Percentiles rank a stretch among this genome's conserved stretches.
Conservation (phyloP, 176 grass and related monocot species). For the Avena sativa region DNA sequence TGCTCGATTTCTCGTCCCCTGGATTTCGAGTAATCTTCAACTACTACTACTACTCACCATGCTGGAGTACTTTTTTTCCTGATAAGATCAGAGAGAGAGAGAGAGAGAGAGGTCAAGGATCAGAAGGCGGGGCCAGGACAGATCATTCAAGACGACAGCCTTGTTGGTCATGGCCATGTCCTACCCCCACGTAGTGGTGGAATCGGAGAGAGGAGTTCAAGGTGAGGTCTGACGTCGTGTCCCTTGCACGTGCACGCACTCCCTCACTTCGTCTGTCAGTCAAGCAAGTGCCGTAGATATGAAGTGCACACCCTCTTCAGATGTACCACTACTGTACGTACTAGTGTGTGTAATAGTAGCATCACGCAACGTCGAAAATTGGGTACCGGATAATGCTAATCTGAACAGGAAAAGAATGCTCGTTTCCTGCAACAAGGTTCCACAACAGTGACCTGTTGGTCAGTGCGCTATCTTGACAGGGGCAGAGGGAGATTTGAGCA, state of each 20-base stretch:
- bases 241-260: background rate
- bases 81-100: background rate
- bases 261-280: background rate
- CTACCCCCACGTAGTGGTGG: background rate
- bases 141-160: constrained; percentile 5
- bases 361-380: background rate
- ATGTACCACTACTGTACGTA: background rate
- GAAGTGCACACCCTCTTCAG: constrained; percentile 35
- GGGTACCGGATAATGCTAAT: background rate
- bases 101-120: background rate
- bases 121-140: background rate
- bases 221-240: constrained; percentile 17
- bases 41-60: too few species aligned
- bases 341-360: background rate
- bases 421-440: background rate
- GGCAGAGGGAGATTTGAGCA: background rate
- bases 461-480: background rate
- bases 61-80: background rate
- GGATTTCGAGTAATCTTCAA: background rate
- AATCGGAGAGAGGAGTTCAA: background rate
- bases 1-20: background rate
- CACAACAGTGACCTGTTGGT: constrained; percentile 6
- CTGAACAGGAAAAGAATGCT: background rate
- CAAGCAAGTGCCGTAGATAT: background rate
- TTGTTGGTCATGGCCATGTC: constrained; percentile 19